Conservation (phyloP, 148 eudicot species). For the Camellia lanceoleosa region DNA sequence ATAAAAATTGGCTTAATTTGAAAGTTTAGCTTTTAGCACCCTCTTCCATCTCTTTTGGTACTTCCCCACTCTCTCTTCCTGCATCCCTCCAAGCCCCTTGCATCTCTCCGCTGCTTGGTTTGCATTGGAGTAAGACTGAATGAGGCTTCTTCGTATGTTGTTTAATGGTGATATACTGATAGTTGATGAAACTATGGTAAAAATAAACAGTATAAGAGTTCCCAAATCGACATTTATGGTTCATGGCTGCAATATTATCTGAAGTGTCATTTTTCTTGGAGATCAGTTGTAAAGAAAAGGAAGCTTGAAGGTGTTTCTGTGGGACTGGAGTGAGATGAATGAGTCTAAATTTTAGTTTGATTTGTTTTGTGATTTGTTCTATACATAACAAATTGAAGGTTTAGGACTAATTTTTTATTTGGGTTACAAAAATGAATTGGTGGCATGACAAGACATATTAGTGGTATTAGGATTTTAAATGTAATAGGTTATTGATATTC, state of each 20-base stretch:
- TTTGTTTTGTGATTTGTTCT: background rate
- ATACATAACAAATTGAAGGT: background rate
- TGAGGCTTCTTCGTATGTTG: too few relatives aligned
- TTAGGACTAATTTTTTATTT: background rate
- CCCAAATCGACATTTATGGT: too few relatives aligned
- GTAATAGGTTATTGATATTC: background rate
- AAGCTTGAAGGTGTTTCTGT: background rate
- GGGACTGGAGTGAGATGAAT: conserved; percentile 1
- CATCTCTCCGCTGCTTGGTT: too few relatives aligned
- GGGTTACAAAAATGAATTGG: background rate
- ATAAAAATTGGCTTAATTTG: too few relatives aligned
- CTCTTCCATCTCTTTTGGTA: too few relatives aligned
- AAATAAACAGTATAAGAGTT: too few relatives aligned
- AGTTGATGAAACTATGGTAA: too few relatives aligned
- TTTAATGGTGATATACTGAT: too few relatives aligned
- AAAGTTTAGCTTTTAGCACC: too few relatives aligned
- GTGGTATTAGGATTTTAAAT: background rate
- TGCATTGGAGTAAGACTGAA: too few relatives aligned
- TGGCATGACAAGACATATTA: background rate
- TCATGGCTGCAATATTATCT: background rate
- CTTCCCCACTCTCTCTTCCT: too few relatives aligned
- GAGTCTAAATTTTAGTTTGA: background rate
- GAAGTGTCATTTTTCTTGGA: background rate
- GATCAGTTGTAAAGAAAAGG: background rate
- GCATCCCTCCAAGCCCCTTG: too few relatives aligned